phyloP scores from a whole-genome alignment of 1,139 yeast species.

The Arxiozyma bovina region DNA sequence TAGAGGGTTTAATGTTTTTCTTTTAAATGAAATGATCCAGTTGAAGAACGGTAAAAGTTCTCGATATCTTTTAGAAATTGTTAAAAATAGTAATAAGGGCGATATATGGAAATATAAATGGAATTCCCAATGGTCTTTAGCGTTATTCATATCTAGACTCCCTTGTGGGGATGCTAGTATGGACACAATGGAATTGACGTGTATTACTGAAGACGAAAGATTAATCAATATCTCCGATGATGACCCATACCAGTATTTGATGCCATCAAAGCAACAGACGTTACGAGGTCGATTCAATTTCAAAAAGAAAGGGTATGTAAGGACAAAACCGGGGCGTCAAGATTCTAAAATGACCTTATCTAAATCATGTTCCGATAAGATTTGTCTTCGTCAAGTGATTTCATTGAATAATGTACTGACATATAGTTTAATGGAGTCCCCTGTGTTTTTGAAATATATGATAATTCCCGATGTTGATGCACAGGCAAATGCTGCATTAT shows the following conservation, averaged over 20 bases:
- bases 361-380: conserved; percentile 83
- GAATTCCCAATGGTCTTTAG: conserved; percentile 37
- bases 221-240: conserved; percentile 26
- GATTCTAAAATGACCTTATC: conserved; percentile 66
- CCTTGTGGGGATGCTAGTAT: conserved; percentile 94
- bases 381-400: conserved; percentile 52
- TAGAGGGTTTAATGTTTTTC: conserved; percentile 49
- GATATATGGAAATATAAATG: conserved; percentile 21
- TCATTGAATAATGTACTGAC: conserved; percentile 52
- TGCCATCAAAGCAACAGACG: conserved; percentile 20
- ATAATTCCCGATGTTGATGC: conserved; percentile 40
- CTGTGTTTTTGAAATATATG: conserved; percentile 44
- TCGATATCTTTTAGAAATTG: conserved; percentile 16
- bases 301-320: conserved; percentile 48
- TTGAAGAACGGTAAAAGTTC: conserved; percentile 31
- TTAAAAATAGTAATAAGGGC: conserved; percentile 1
- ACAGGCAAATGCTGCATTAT: conserved; percentile 32
- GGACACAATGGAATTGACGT: conserved; percentile 32
- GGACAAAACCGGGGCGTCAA: conserved; percentile 86
- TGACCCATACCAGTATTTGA: conserved; percentile 27
- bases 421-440: conserved; percentile 35
- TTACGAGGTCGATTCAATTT: conserved; percentile 64
- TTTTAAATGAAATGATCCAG: conserved; percentile 22
- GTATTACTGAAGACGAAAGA: conserved; percentile 16
- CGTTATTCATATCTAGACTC: conserved; percentile 63